These are phyloP conservation scores for Ceriops tagal DNA, from an alignment of 345 rosid species.

Conservation along the genomic window DNA sequence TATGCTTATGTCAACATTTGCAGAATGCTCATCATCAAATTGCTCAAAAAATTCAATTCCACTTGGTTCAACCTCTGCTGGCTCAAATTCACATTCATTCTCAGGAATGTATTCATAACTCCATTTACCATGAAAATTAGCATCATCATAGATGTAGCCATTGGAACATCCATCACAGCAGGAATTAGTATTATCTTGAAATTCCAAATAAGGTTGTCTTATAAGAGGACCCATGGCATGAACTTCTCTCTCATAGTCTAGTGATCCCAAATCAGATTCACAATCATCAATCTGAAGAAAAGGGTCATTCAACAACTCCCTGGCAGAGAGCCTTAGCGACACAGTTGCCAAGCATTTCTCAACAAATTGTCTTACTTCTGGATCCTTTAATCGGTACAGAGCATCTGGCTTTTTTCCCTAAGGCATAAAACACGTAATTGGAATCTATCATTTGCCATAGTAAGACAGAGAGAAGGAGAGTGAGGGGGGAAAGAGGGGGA, in stretches of 20 bases:
- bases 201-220: conserved; percentile 50
- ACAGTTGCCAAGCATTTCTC: conserved; percentile 90
- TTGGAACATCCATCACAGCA: conserved; percentile 43
- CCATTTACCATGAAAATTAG: not conserved
- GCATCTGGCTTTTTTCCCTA: conserved; percentile 96
- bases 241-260: conserved; percentile 44
- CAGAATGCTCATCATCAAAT: conserved; percentile 59
- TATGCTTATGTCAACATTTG: conserved; percentile 61
- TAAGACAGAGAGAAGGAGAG: not conserved
- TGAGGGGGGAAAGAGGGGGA: conserved; percentile 1
- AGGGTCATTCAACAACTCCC: conserved; percentile 76
- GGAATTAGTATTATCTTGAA: conserved; percentile 34
- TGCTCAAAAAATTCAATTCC: conserved; percentile 70
- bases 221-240: conserved; percentile 42
- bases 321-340: conserved; percentile 76
- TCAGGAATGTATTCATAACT: conserved; percentile 6
- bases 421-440: conserved; percentile 17
- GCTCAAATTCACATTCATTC: conserved; percentile 53
- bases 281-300: conserved; percentile 62
- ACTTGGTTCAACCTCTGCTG: conserved; percentile 45
- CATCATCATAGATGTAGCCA: conserved; percentile 30
- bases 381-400: conserved; percentile 73
- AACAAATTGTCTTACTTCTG: conserved; percentile 68
- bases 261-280: conserved; percentile 46
- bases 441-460: conserved; percentile 9